These are phyloP conservation scores for Ophiostoma sp. DNA, from an alignment of 2,329 filamentous ascomycete genomes.

Conservation along the genomic window DNA sequence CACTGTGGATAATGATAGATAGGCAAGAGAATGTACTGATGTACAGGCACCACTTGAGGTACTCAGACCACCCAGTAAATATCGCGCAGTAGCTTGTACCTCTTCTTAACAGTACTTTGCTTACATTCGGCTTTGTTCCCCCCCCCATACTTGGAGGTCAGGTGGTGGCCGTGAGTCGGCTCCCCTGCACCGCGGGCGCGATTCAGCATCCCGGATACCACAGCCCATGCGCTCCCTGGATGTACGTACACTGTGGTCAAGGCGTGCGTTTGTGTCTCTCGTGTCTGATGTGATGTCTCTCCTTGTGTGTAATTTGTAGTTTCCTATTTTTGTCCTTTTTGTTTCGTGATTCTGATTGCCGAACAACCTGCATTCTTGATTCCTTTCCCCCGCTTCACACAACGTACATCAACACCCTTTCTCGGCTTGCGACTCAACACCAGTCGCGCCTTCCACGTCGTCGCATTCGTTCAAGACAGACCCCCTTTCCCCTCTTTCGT, in stretches of 20 bases:
- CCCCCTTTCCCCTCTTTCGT: not conserved
- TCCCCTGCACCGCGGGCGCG: not conserved
- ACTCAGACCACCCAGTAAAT: not conserved
- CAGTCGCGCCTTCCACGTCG: slow-evolving; percentile 11
- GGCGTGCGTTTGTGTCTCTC: not conserved
- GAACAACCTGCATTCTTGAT: not conserved
- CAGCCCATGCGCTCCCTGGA: not conserved
- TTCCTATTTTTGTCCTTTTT: not conserved
- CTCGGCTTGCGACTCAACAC: not conserved
- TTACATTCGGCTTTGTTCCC: slow-evolving; percentile 2
- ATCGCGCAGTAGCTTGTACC: not conserved
- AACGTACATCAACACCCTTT: not conserved
- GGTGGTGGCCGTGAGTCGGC: not conserved
- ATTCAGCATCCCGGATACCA: slow-evolving; percentile 9
- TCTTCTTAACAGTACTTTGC: not conserved
- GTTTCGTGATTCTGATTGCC: not conserved
- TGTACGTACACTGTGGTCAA: slow-evolving; percentile 4
- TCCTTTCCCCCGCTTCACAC: slow-evolving; percentile 16
- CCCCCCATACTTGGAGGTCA: not conserved
- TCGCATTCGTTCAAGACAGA: not conserved
- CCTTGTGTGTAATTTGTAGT: not conserved
- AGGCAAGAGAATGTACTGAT: not conserved
- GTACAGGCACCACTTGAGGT: not conserved
- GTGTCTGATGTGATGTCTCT: slow-evolving; percentile 3
- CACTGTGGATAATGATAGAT: slow-evolving; percentile 9